Base-by-base conservation (phyloP, 2,329 filamentous ascomycete species). In the Camptophora hylomeconis region DNA sequence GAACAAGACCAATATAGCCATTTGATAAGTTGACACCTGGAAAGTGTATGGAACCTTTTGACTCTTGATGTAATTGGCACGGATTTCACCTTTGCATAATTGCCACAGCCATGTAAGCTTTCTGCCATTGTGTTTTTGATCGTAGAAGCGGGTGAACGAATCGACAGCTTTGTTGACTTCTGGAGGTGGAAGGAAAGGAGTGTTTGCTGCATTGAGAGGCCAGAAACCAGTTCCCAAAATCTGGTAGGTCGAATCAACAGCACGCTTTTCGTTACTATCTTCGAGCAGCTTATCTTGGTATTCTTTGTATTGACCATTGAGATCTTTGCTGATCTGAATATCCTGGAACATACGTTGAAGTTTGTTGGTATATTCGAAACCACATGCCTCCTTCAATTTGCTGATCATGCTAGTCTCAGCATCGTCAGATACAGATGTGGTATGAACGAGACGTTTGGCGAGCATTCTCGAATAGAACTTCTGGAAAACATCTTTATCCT, bases 271-370 rank as follows among this genome's bases (percentile, higher is more conserved):
- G 29, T 75, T 70, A 10, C 73, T 61, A 24, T 68, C 69, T 35
- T 73, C 72, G 21, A 82, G 66, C 3, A 71, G 52, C 44, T 69
- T 68, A 7, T 69, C 61, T 45, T 86, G 75, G 54, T 70, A 80
- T 19, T 84, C 81, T 47, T 81, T 79, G 64, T 92, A 98, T 17
- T 78, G 76, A 26, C 72, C 70, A 56, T 98, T 98, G 25, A 98
- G 69, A 57, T 98, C 89, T 59, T 94, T 94, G 40, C 87, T 95
- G 28, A 93, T 93, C 54, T 98, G 89, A 65, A 98, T 94, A 51
- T 98, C 89, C 54, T 95, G 87, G 70, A 95, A 98, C 89, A 98
- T 98, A 50, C 92, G 83, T 61, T 95, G 87, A 24, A 98, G 70
- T 63, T 95, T 95, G 67, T 95, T 98, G 44, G 89, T 98, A 59